These are phyloP conservation scores for Carex pumila DNA, from an alignment of 176 grass and related monocot species.

Conservation along the genomic window DNA sequence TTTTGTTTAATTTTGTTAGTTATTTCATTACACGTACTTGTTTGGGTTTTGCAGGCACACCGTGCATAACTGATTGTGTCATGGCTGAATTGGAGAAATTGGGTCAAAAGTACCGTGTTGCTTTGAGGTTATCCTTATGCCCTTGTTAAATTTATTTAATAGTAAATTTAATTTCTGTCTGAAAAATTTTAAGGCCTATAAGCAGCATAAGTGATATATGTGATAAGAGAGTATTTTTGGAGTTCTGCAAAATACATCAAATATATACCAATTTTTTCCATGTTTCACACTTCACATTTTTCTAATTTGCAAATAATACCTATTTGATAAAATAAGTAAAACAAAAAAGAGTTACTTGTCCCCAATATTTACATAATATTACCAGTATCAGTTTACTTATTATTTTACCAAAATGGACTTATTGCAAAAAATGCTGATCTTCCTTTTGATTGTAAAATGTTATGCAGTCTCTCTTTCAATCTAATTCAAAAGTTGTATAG, in stretches of 20 bases:
- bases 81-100: constrained; percentile 97
- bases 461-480: too few relatives aligned
- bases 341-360: neutral
- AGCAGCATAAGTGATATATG: neutral
- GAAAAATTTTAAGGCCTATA: neutral
- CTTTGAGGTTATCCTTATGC: constrained; percentile 52
- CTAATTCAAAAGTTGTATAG: neutral
- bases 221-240: neutral
- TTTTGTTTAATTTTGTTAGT: neutral
- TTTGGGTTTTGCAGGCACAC: constrained; percentile 51
- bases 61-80: constrained; percentile 87
- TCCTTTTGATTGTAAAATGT: too few relatives aligned
- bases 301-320: neutral
- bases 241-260: neutral
- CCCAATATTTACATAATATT: neutral
- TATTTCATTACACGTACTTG: constrained; percentile 2
- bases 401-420: too few relatives aligned
- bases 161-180: neutral
- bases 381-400: too few relatives aligned
- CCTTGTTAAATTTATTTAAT: neutral
- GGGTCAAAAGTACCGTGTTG: constrained; percentile 87
- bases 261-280: neutral
- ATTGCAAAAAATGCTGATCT: too few relatives aligned
- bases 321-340: neutral
- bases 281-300: neutral